A percentile compares a stretch with the other conserved stretches of the same genome.
Conservation (phyloP, 2,329 filamentous ascomycete genomes). For the Shiraia bambusicola region DNA sequence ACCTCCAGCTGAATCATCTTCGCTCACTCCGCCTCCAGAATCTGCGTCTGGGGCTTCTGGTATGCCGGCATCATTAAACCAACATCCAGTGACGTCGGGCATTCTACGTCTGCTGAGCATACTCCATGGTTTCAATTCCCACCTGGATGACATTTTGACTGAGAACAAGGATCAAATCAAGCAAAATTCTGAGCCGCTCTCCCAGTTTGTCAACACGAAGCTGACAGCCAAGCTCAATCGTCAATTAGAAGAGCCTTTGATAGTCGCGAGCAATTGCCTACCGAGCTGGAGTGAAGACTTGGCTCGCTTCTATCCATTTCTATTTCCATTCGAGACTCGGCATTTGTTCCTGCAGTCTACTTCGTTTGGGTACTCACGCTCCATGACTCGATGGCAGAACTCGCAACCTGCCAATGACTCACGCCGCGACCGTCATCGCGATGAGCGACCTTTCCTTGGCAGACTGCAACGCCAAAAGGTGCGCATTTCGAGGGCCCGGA, state of each 20-base stretch:
- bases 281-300: constrained; percentile 96
- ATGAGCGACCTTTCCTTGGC: constrained; percentile 88
- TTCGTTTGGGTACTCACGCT: constrained; percentile 94
- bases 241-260: constrained; percentile 92
- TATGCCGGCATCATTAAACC: constrained; percentile 76
- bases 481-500: constrained; percentile 91
- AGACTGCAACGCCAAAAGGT: constrained; percentile 94
- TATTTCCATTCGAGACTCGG: constrained; percentile 96
- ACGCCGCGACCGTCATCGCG: constrained; percentile 76
- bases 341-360: constrained; percentile 97
- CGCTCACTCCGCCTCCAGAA: constrained; percentile 58
- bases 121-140: constrained; percentile 87
- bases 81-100: constrained; percentile 79
- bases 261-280: constrained; percentile 94
- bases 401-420: constrained; percentile 79
- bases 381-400: constrained; percentile 97
- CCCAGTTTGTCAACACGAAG: constrained; percentile 98
- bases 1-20: constrained; percentile 70
- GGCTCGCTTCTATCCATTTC: constrained; percentile 88
- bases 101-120: constrained; percentile 88
- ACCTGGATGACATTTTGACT: constrained; percentile 85
- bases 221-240: constrained; percentile 96
- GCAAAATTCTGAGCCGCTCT: constrained; percentile 77
- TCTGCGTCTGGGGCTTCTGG: constrained; percentile 57
- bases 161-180: constrained; percentile 71